These are phyloP conservation scores for Aegilops tauschii DNA, from an alignment of 176 grass and related monocot genomes.

Conservation along the genomic window DNA sequence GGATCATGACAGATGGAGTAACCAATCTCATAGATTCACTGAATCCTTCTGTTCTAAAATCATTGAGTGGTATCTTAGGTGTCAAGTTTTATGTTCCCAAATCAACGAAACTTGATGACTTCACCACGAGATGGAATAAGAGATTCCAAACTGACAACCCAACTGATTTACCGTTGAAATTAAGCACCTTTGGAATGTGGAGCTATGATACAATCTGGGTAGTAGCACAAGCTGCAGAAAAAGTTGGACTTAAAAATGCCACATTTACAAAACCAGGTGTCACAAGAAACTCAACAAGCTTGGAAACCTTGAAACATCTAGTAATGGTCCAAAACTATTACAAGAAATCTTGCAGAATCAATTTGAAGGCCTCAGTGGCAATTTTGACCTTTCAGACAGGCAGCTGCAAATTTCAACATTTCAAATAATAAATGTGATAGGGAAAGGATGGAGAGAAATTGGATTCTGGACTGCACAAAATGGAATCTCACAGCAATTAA, in stretches of 20 bases:
- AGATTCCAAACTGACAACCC: conserved; percentile 46
- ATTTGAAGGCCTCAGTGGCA: conserved; percentile 55
- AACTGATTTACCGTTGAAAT: conserved; percentile 15
- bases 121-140: conserved; percentile 46
- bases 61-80: conserved; percentile 53
- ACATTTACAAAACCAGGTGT: conserved; percentile 25
- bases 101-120: conserved; percentile 35
- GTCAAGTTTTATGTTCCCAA: conserved; percentile 35
- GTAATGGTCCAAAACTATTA: conserved; percentile 45
- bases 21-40: conserved; percentile 42
- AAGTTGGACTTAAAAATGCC: conserved; percentile 9
- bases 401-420: conserved; percentile 36
- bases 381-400: conserved; percentile 46
- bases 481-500: conserved; percentile 24
- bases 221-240: conserved; percentile 40
- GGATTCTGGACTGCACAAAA: conserved; percentile 44
- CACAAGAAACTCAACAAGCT: conserved; percentile 8
- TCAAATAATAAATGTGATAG: conserved; percentile 54
- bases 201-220: conserved; percentile 59
- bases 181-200: conserved; percentile 34
- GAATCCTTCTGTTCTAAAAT: background rate
- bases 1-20: conserved; percentile 55
- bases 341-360: conserved; percentile 29
- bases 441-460: conserved; percentile 12
- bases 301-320: conserved; percentile 10